Base-by-base conservation (phyloP, 306 rosid species). In the Mucuna pruriens region DNA sequence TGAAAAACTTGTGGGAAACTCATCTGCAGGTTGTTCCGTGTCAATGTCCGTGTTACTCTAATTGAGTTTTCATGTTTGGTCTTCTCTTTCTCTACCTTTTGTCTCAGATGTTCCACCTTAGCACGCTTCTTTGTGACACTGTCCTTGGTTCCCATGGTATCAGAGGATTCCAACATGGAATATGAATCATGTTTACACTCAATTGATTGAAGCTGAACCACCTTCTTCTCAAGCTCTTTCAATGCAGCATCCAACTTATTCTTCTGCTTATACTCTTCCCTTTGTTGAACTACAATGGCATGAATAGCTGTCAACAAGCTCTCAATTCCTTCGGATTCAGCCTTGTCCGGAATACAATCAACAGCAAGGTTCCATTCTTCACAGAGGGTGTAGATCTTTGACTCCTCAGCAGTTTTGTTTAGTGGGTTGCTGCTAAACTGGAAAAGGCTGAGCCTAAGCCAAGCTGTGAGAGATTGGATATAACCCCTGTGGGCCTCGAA, bases 401-500 rank as follows among this genome's bases (percentile, higher is more conserved):
- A 90, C 57, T 86, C 90, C 71, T 83, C 87, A 5, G 80, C 36
- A 6, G 89, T 48, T 85, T 71, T 86, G 64, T 82, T 61, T 13
- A 81, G 71, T 1, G 93, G 84, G 51, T 75, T 88, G 66, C 80
- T 76, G 60, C 45, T 80, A 8, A 90, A 79, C 70, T 92, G 97
- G 80, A 90, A 86, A 68, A 90, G 94, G 80, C 94, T 84, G 33
- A 90, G 97, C 44, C 94, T 93, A 23, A 92, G 94, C 97, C 94
- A 92, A 51, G 90, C 88, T 3, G 90, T 82, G 68, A 92, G 93
- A 49, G 93, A 89, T 63, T 87, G 93, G 81, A 92, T 82, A 42
- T 92, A 92, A 25, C 89, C 93, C 26, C 76, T 79, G 57, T 90
- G 94, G 19, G 93, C 85, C 77, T 89, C 86, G 75, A 89, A 88